Percentiles rank a stretch among this genome's conserved stretches.
Evolutionary conservation across 257 asterid genomes (phyloP).

Genomic region (Oldenlandia corymbosa): DNA sequence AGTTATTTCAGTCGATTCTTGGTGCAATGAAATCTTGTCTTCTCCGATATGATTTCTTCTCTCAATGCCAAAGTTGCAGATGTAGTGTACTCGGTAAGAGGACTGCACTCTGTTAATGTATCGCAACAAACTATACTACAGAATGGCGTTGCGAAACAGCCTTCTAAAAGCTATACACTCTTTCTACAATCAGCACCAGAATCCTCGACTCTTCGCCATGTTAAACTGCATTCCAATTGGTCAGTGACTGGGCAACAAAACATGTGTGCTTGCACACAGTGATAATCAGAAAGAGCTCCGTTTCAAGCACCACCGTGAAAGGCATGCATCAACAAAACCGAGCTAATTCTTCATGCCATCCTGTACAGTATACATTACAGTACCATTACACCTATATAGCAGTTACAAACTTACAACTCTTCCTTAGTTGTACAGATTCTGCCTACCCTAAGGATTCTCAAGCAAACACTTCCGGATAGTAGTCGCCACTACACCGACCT

Average conservation of each 20-base stretch:
- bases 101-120: too few species aligned
- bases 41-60: too few species aligned
- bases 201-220: not conserved
- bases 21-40: too few species aligned
- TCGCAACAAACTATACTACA: not conserved
- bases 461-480: constrained; percentile 61
- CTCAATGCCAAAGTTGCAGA: too few species aligned
- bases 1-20: too few species aligned
- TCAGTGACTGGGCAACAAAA: too few species aligned
- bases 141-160: not conserved
- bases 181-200: not conserved
- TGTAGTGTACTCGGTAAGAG: too few species aligned
- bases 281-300: not conserved
- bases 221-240: not conserved
- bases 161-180: not conserved
- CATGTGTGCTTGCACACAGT: too few species aligned
- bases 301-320: not conserved
- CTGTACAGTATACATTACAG: constrained; percentile 5
- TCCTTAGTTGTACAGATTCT: not conserved
- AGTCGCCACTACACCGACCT: constrained; percentile 44
- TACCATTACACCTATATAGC: not conserved
- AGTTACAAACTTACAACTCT: too few species aligned
- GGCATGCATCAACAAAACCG: not conserved
- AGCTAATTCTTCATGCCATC: not conserved
- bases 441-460: constrained; percentile 24